Evolutionary conservation across 257 asterid genomes (phyloP).

Genomic region (Solanum etuberosum): DNA sequence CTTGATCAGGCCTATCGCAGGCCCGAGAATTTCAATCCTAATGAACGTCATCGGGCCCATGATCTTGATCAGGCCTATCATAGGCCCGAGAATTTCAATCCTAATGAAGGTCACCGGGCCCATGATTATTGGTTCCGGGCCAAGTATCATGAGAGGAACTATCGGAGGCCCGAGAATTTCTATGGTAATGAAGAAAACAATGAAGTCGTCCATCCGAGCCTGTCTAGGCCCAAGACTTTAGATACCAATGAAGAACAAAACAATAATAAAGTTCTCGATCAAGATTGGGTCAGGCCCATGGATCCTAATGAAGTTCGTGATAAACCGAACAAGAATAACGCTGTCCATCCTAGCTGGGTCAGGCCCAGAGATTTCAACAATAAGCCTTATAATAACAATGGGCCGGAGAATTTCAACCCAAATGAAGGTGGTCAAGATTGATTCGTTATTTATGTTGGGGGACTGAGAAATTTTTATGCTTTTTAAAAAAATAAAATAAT

Average conservation of each 20-base stretch:
- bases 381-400: not conserved
- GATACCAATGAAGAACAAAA: not conserved
- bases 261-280: not conserved
- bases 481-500: too few species aligned
- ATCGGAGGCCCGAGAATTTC: not conserved
- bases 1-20: not conserved
- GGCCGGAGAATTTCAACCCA: not conserved
- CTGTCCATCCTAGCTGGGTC: not conserved
- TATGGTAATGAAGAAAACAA: not conserved
- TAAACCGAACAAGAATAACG: not conserved
- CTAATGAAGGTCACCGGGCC: not conserved
- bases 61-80: not conserved
- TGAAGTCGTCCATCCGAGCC: not conserved
- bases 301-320: not conserved
- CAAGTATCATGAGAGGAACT: not conserved
- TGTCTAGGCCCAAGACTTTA: not conserved
- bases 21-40: not conserved
- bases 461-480: too few species aligned
- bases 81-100: not conserved
- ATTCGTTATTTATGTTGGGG: not conserved
- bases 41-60: not conserved
- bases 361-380: not conserved
- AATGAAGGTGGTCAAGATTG: not conserved
- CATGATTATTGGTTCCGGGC: not conserved
- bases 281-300: not conserved